Conservation (phyloP, 441 rosid species). For the Gossypium gossypioides region DNA sequence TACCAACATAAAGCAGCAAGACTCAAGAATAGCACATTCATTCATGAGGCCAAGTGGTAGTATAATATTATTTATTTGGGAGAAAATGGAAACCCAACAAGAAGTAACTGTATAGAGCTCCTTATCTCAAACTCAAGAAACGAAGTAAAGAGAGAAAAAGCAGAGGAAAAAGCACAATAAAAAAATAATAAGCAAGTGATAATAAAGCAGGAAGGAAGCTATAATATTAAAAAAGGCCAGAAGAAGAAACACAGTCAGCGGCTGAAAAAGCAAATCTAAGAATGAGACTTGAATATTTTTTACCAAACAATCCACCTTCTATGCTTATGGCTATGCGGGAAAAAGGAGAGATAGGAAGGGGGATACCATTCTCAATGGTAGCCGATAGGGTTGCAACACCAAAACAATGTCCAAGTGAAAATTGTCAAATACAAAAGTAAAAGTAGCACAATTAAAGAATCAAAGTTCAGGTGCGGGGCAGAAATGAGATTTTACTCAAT, state of each 20-base stretch:
- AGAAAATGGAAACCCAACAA: constrained; percentile 3
- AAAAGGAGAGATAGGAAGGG: neutral
- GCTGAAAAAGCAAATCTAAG: constrained; percentile 13
- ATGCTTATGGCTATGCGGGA: neutral
- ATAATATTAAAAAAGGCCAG: neutral
- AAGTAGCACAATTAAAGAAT: neutral
- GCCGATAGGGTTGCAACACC: neutral
- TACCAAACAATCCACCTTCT: neutral
- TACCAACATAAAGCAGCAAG: neutral
- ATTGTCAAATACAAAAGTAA: neutral
- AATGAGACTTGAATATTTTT: constrained; percentile 3
- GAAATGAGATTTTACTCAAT: neutral
- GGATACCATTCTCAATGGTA: neutral
- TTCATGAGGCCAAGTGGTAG: constrained; percentile 7
- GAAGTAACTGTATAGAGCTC: neutral
- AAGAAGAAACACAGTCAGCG: constrained; percentile 7
- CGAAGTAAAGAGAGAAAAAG: neutral
- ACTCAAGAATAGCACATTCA: neutral
- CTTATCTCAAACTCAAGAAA: neutral
- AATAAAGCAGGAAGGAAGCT: neutral
- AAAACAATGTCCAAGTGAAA: neutral
- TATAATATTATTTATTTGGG: neutral
- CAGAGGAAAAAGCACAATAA: neutral
- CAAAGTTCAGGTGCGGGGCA: neutral
- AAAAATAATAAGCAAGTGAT: neutral